phyloP scores from a whole-genome alignment of 2,329 filamentous ascomycete genomes.

The Claviceps quebecensis region DNA sequence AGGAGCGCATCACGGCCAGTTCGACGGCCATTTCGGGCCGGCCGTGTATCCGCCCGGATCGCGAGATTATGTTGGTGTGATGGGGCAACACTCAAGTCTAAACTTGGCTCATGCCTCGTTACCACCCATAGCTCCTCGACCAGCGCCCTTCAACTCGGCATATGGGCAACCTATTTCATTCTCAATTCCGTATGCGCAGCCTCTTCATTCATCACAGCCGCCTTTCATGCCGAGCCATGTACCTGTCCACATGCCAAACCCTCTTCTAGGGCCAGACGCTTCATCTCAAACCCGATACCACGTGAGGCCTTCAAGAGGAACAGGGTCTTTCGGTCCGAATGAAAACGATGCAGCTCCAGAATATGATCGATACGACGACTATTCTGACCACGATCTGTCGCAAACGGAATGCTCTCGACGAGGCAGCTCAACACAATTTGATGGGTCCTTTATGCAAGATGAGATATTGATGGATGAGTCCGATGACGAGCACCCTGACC shows the following conservation, averaged over 20 bases:
- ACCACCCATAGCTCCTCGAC: slow-evolving; percentile 37
- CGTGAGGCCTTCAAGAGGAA: neutral
- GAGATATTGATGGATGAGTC: slow-evolving; percentile 31
- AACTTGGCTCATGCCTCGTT: slow-evolving; percentile 25
- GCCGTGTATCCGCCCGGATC: slow-evolving; percentile 28
- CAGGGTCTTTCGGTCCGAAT: neutral
- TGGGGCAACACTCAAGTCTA: slow-evolving; percentile 16
- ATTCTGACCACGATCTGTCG: neutral
- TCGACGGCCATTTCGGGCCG: slow-evolving; percentile 32
- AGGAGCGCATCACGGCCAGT: slow-evolving; percentile 27
- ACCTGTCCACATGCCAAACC: slow-evolving; percentile 10
- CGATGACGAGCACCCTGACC: slow-evolving; percentile 38
- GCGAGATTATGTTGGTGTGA: slow-evolving; percentile 14
- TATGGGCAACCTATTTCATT: slow-evolving; percentile 7
- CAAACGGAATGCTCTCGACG: neutral
- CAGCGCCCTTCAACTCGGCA: slow-evolving; percentile 19
- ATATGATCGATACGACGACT: slow-evolving; percentile 6
- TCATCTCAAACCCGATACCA: slow-evolving; percentile 2
- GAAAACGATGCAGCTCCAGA: slow-evolving; percentile 5
- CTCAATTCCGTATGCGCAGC: slow-evolving; percentile 1
- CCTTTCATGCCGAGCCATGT: slow-evolving; percentile 1
- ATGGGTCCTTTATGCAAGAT: slow-evolving; percentile 1
- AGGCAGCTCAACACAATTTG: neutral
- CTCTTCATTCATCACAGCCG: neutral
- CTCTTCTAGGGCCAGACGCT: slow-evolving; percentile 7